Evolutionary conservation across 2,329 filamentous ascomycete species (phyloP), one percentile per base, ranked within the genome.

Genomic region (Coniochaeta sp.): DNA sequence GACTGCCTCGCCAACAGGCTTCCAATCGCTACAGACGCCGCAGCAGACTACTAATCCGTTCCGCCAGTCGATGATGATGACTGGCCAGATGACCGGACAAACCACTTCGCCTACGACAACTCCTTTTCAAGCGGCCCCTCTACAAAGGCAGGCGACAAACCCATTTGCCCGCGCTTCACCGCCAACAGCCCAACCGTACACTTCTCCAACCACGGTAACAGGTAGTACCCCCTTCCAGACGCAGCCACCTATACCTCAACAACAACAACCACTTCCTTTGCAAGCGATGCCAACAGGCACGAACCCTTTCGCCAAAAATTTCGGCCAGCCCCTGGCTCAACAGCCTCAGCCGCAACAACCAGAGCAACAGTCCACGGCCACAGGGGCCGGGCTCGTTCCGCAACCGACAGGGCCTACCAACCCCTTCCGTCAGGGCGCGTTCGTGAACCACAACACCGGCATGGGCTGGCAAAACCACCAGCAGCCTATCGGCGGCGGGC

Each of bases 391-490:
- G 12, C 75, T 95, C 5, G 82, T 82, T 58, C 85, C 91, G 2
- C 91, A 93, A 68, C 83, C 89, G 1, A 97, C 93, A 0, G 93
- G 92, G 9, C 91, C 85, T 68, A 97, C 93, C 2, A 99, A 99
- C 69, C 95, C 95, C 0, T 98, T 98, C 81, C 85, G 95, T 17
- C 92, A 98, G 70, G 91, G 89, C 54, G 86, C 88, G 4, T 96
- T 97, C 72, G 88, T 96, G 58, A 95, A 96, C 70, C 92, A 96
- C 69, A 81, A 87, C 63, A 96, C 92, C 0, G 93, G 93, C 0
- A 82, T 90, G 73, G 91, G 91, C 1, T 98, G 95, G 91, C 93
- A 97, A 72, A 83, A 88, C 64, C 84, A 85, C 62, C 86, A 88
- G 65, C 85, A 90, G 69, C 84, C 89, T 9, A 93, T 95, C 4